Evolutionary conservation across 1,284 basidiomycete species (phyloP).

Genomic region (Cutaneotrichosporon dermatis): DNA sequence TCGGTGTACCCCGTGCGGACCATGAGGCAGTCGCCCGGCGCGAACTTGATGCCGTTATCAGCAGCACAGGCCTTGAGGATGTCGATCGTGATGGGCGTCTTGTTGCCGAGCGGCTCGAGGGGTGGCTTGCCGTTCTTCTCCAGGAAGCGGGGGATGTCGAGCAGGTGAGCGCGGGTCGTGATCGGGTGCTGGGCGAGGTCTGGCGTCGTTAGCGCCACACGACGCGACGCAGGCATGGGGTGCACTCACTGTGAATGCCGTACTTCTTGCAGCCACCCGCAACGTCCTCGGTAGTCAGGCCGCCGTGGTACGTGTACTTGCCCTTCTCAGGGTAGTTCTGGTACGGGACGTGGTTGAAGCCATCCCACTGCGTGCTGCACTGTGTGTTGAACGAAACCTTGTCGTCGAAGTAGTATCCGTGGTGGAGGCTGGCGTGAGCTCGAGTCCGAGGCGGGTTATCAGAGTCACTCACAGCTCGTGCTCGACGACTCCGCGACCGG

Average conservation of each 20-base stretch:
- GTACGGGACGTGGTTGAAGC: slow-evolving; percentile 43
- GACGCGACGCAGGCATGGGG: no score
- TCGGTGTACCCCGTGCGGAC: slow-evolving; percentile 48
- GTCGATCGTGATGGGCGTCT: slow-evolving; percentile 30
- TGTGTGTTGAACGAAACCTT: slow-evolving; percentile 47
- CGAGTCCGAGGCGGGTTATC: not conserved
- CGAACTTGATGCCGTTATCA: slow-evolving; percentile 34
- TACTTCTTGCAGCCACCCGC: slow-evolving; percentile 1
- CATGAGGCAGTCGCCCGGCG: slow-evolving; percentile 43
- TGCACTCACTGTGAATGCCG: slow-evolving; percentile 14
- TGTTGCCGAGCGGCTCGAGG: slow-evolving; percentile 32
- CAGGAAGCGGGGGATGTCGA: slow-evolving; percentile 29
- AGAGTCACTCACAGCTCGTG: slow-evolving; percentile 22
- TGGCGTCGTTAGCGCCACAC: not conserved
- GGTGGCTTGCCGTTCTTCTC: slow-evolving; percentile 38
- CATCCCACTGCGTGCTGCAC: slow-evolving; percentile 49
- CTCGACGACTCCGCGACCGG: slow-evolving; percentile 9
- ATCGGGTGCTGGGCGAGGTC: slow-evolving; percentile 18
- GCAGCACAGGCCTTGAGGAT: slow-evolving; percentile 22
- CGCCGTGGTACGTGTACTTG: slow-evolving; percentile 14
- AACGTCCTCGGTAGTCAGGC: slow-evolving; percentile 11
- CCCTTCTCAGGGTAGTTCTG: slow-evolving; percentile 18
- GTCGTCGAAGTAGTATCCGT: slow-evolving; percentile 34
- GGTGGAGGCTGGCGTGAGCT: slow-evolving; percentile 14
- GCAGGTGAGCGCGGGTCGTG: slow-evolving; percentile 17